A percentile compares a stretch with the other conserved stretches of the same genome.
Conservation (phyloP, 768 basidiomycete species). For the Calocybe indica region DNA sequence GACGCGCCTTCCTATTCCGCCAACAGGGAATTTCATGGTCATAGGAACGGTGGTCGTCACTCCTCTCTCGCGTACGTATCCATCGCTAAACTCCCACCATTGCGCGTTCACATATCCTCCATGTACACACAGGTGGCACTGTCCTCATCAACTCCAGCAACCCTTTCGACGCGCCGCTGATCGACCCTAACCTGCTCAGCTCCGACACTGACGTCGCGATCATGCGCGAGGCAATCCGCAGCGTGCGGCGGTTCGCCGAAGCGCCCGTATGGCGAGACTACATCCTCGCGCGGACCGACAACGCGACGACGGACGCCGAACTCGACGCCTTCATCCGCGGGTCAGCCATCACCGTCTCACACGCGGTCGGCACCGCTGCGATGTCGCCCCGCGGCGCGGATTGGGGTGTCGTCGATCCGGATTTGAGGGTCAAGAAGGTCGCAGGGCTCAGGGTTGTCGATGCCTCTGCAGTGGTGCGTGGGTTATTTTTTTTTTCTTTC, state of each 20-base stretch:
- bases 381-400: constrained; percentile 23
- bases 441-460: constrained; percentile 32
- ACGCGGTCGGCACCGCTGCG: constrained; percentile 25
- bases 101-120: constrained; percentile 15
- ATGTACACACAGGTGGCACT: constrained; percentile 16
- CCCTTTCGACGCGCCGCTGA: constrained; percentile 37
- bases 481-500: background rate
- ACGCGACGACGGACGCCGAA: constrained; percentile 22
- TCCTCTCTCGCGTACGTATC: constrained; percentile 24
- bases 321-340: constrained; percentile 20
- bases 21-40: constrained; percentile 21
- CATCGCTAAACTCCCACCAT: constrained; percentile 26
- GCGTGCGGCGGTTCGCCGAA: constrained; percentile 15
- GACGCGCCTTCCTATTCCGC: constrained; percentile 15
- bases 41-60: constrained; percentile 18
- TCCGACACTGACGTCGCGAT: constrained; percentile 19
- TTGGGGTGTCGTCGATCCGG: constrained; percentile 30
- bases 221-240: constrained; percentile 21
- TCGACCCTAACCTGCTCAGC: constrained; percentile 42
- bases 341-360: constrained; percentile 21
- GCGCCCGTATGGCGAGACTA: constrained; percentile 20
- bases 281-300: constrained; percentile 14
- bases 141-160: constrained; percentile 30
- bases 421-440: constrained; percentile 31
- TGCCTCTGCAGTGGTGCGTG: constrained; percentile 27